Evolutionary conservation across 371 early-diverging fungal species (phyloP).

Genomic region (Lichtheimia ramosa): DNA sequence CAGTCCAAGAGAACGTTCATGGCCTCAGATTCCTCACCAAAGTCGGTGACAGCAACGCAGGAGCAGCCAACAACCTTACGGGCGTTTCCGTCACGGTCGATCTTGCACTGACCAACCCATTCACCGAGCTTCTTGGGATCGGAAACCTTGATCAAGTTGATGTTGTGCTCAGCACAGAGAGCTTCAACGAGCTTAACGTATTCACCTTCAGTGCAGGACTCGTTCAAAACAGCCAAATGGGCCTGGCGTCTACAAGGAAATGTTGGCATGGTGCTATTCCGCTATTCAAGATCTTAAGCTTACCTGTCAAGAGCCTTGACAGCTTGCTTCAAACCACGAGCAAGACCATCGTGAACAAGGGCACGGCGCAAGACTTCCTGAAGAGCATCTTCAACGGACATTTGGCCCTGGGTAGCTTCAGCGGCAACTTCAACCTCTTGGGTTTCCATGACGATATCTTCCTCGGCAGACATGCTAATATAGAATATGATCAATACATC

Average conservation of each 20-base stretch:
- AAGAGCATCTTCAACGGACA: conserved; percentile 96
- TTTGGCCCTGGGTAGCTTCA: conserved; percentile 70
- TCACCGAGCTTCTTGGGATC: conserved; percentile 99
- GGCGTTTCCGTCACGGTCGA: conserved; percentile 97
- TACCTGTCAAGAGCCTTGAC: conserved; percentile 97
- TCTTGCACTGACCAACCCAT: conserved; percentile 99
- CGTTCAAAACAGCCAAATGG: conserved; percentile 93
- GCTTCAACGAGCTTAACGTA: conserved; percentile 96
- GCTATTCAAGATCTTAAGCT: neutral
- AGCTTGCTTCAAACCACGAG: conserved; percentile 96
- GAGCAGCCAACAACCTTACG: conserved; percentile 97
- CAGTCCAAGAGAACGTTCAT: conserved; percentile 93
- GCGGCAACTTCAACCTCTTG: conserved; percentile 83
- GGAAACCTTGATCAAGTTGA: conserved; percentile 96
- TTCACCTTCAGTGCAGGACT: conserved; percentile 94
- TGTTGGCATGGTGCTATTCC: no score
- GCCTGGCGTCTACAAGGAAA: conserved; percentile 73
- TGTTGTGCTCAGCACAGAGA: conserved; percentile 97
- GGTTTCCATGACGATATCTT: conserved; percentile 60
- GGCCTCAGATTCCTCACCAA: conserved; percentile 98
- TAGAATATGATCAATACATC: neutral
- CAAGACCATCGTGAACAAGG: conserved; percentile 93
- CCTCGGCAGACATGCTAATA: conserved; percentile 55
- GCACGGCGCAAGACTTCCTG: conserved; percentile 96
- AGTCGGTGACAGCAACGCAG: conserved; percentile 95